Base-by-base conservation (phyloP, 1,139 yeast genomes). In the Lizanozyma gosingica region DNA sequence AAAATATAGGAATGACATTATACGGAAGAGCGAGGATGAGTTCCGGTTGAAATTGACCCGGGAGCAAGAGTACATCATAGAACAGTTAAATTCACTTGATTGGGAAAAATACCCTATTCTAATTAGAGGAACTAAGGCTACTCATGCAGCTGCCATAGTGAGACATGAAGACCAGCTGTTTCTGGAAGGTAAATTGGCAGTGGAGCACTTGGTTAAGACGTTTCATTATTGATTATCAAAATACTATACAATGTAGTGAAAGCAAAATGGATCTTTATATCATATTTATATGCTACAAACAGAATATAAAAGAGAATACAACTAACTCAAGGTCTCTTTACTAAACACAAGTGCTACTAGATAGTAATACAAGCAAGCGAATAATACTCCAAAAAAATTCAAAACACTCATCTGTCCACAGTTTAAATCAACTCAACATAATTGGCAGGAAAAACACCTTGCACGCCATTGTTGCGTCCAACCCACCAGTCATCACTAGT, bases 401-500 rank as follows among this genome's bases (percentile, higher is more conserved):
- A n/a, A n/a, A n/a, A n/a, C n/a, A n/a, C n/a, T n/a, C n/a, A n/a
- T n/a, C n/a, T n/a, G n/a, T n/a, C 29, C 29, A 8, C 35, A 17
- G 16, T 15, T 57, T 56, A 83, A 43, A 85, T 83, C 53, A 88
- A 62, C 55, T 88, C 94, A 36, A 92, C 97, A 56, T 92, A 92
- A 58, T 92, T 92, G 2, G 98, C 98, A 8, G 98, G 98, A 72
- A 92, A 92, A 18, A 90, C 88, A 39, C 98, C 98, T 47, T 86
- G 84, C 43, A 63, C 64, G 4, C 94, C 94, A 51, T 83, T 84
- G 44, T 80, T 70, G 56, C 83, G 78, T 15, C 98, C 98, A 0
- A 96, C 88, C 98, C 98, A 92, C 98, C 98, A 92, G 58, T 92
- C 98, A 58, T 92, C 95, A 39, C 80, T 77, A 11, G 95, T 83